phyloP scores from a whole-genome alignment of 768 basidiomycete genomes.

The Auricularia sp. region DNA sequence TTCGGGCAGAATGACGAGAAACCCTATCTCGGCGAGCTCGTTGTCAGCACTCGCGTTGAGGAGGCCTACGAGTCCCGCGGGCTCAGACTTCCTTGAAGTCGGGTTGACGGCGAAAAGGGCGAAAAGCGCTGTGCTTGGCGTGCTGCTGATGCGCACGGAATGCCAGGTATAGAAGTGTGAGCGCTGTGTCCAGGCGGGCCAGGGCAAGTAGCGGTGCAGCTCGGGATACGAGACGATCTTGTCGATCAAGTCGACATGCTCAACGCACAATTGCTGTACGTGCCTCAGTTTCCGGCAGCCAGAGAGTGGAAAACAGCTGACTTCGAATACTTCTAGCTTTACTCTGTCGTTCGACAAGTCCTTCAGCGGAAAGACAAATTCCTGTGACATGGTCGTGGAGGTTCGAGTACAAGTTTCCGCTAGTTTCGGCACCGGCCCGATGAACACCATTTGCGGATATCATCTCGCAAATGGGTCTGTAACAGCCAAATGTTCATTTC shows the following conservation, averaged over 20 bases:
- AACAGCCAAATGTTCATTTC: too few species aligned
- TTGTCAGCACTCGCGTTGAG: constrained; percentile 32
- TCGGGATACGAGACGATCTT: neutral
- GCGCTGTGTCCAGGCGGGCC: neutral
- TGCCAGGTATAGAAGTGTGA: neutral
- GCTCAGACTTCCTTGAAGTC: too few species aligned
- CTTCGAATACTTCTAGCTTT: too few species aligned
- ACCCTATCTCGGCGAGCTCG: constrained; percentile 46
- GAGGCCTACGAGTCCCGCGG: constrained; percentile 43
- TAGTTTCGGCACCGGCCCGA: too few species aligned
- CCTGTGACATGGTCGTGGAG: too few species aligned
- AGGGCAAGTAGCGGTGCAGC: neutral
- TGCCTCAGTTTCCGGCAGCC: neutral
- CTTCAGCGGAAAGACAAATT: too few species aligned
- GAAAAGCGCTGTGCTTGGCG: neutral
- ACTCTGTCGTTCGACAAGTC: too few species aligned
- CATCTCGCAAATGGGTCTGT: too few species aligned
- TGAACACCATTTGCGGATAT: too few species aligned
- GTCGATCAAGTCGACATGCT: neutral
- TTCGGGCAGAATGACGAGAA: constrained; percentile 40
- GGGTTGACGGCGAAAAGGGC: neutral
- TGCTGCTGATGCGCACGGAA: neutral
- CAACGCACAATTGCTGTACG: neutral
- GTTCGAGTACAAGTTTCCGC: too few species aligned
- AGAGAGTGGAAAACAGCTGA: too few species aligned